Conservation (phyloP, 495 filamentous ascomycete species). For the Jackrogersella minutella region DNA sequence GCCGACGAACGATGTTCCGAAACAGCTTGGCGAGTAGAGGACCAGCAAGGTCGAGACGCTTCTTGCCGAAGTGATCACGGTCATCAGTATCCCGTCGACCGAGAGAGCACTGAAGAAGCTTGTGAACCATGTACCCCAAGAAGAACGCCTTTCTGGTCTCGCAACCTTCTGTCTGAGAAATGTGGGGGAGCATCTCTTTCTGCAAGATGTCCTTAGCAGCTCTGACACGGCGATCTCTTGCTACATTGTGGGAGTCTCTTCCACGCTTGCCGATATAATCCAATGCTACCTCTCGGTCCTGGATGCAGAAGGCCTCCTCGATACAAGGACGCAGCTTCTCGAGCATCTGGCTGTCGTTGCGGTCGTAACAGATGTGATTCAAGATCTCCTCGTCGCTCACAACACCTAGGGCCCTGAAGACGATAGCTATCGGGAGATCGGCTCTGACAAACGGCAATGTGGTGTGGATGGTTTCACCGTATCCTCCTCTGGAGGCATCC, state of each 20-base stretch:
- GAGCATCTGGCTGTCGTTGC: conserved; percentile 93
- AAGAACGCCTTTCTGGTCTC: conserved; percentile 98
- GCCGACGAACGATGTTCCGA: conserved; percentile 82
- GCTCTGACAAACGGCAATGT: conserved; percentile 92
- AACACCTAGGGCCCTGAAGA: conserved; percentile 94
- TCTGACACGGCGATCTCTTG: conserved; percentile 85
- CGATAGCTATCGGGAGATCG: conserved; percentile 91
- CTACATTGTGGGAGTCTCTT: conserved; percentile 74
- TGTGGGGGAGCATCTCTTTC: conserved; percentile 95
- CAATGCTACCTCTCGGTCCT: conserved; percentile 92
- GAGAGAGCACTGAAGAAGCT: conserved; percentile 87
- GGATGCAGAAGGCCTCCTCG: conserved; percentile 94
- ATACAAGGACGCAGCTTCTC: conserved; percentile 97
- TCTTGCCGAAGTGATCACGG: conserved; percentile 99
- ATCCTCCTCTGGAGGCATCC: conserved; percentile 75
- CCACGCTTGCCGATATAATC: conserved; percentile 94
- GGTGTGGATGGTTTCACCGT: conserved; percentile 87
- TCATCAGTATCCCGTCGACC: conserved; percentile 93
- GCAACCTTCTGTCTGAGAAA: conserved; percentile 94
- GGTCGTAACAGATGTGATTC: conserved; percentile 96
- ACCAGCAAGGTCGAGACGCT: conserved; percentile 93
- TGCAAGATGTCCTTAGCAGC: conserved; percentile 94
- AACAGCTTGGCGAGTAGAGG: conserved; percentile 94
- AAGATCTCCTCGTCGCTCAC: conserved; percentile 98
- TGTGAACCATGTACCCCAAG: conserved; percentile 97